Conservation (phyloP, 768 basidiomycete genomes). For the Hypholoma sublateritium region DNA sequence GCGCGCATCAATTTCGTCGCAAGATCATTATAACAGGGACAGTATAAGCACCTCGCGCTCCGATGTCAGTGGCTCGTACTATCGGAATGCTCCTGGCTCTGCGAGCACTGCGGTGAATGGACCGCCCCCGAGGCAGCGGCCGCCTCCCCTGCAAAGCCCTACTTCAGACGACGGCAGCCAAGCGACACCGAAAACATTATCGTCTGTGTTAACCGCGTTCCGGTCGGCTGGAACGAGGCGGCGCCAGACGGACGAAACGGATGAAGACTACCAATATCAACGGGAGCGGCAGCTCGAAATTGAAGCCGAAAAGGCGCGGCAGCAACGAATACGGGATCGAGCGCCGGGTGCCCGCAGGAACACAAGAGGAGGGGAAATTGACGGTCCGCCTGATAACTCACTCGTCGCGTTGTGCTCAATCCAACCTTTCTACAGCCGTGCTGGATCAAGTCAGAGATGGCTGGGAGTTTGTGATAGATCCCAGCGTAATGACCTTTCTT, state of each 20-base stretch:
- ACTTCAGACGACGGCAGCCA: constrained; percentile 30
- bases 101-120: constrained; percentile 14
- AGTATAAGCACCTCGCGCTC: constrained; percentile 50
- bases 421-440: constrained; percentile 51
- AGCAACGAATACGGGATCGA: constrained; percentile 68
- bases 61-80: constrained; percentile 33
- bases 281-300: constrained; percentile 58
- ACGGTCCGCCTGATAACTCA: constrained; percentile 50
- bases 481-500: constrained; percentile 55
- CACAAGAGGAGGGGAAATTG: constrained; percentile 77
- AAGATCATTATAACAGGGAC: constrained; percentile 46
- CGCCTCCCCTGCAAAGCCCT: constrained; percentile 33
- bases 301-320: constrained; percentile 63
- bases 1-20: constrained; percentile 45
- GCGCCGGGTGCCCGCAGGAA: constrained; percentile 56
- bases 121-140: constrained; percentile 18
- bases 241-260: constrained; percentile 48
- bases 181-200: constrained; percentile 48
- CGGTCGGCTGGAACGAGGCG: constrained; percentile 60
- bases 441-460: constrained; percentile 85
- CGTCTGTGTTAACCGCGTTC: constrained; percentile 67
- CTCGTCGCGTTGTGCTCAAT: neutral
- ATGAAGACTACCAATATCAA: constrained; percentile 55
- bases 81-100: constrained; percentile 12
- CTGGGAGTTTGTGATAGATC: constrained; percentile 86